Percentiles rank a stretch among this genome's conserved stretches.
Evolutionary conservation across 2,329 filamentous ascomycete genomes (phyloP).

Genomic region (Penicillium sumatraense): DNA sequence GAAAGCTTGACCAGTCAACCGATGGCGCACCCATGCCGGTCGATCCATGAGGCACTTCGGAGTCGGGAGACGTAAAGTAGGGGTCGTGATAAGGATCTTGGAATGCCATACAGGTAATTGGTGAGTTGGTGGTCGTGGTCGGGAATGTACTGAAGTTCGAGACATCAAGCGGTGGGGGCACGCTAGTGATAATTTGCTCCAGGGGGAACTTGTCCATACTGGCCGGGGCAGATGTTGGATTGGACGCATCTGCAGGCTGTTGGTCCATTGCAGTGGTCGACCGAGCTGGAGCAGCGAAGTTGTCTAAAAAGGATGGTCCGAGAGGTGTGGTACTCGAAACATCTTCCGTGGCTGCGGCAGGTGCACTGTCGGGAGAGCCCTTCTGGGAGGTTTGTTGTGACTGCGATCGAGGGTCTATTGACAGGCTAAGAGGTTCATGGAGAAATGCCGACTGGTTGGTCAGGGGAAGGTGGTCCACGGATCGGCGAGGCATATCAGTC

Average conservation of each 20-base stretch:
- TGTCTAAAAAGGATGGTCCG: slow-evolving; percentile 39
- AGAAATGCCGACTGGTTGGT: slow-evolving; percentile 33
- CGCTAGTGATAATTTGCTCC: slow-evolving; percentile 39
- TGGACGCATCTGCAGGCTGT: slow-evolving; percentile 23
- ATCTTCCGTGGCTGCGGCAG: slow-evolving; percentile 33
- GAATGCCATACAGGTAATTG: slow-evolving; percentile 40
- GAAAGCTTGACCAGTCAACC: slow-evolving; percentile 55
- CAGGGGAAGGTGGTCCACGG: slow-evolving; percentile 57
- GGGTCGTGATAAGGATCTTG: slow-evolving; percentile 44
- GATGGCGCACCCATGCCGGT: slow-evolving; percentile 46
- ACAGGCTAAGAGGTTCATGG: slow-evolving; percentile 33
- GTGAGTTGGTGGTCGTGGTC: slow-evolving; percentile 37
- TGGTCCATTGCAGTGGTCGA: slow-evolving; percentile 27
- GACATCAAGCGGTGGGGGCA: slow-evolving; percentile 45
- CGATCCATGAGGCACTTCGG: slow-evolving; percentile 44
- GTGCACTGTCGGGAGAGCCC: slow-evolving; percentile 49
- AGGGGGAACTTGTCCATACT: slow-evolving; percentile 34
- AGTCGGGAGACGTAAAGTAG: slow-evolving; percentile 50
- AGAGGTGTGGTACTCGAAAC: slow-evolving; percentile 29
- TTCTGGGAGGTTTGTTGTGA: slow-evolving; percentile 39
- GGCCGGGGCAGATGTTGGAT: slow-evolving; percentile 30
- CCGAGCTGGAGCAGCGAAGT: slow-evolving; percentile 27
- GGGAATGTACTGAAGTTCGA: slow-evolving; percentile 42
- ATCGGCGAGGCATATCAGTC: slow-evolving; percentile 53
- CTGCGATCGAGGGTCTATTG: slow-evolving; percentile 18